These are phyloP conservation scores for Aspergillus saccharolyticus DNA, from an alignment of 495 filamentous ascomycete genomes.

Conservation along the genomic window DNA sequence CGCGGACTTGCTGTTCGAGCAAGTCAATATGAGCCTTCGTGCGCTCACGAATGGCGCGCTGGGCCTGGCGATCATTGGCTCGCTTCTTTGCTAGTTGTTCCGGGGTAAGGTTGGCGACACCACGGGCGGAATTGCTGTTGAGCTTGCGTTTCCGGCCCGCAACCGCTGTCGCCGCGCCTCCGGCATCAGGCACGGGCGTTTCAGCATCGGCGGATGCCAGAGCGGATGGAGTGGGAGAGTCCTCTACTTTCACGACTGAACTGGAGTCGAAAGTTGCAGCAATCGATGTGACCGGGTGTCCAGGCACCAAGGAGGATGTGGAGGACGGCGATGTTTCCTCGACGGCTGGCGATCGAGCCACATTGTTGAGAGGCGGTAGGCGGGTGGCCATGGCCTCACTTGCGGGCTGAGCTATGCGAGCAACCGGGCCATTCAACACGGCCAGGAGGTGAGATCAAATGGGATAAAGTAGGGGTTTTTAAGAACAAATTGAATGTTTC, in stretches of 20 bases:
- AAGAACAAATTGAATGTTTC: slow-evolving; percentile 5
- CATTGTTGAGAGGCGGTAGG: slow-evolving; percentile 27
- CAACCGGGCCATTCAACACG: slow-evolving; percentile 29
- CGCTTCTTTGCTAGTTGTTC: slow-evolving; percentile 72
- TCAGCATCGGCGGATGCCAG: slow-evolving; percentile 28
- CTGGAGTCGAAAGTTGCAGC: slow-evolving; percentile 14
- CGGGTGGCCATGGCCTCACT: slow-evolving; percentile 40
- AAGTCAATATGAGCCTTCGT: slow-evolving; percentile 77
- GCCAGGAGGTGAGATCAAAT: slow-evolving; percentile 3
- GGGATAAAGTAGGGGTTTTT: neutral
- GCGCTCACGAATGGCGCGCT: slow-evolving; percentile 76
- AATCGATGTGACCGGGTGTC: slow-evolving; percentile 7
- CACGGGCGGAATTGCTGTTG: slow-evolving; percentile 53
- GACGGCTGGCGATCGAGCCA: slow-evolving; percentile 26
- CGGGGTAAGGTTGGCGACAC: slow-evolving; percentile 68
- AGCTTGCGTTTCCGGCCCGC: slow-evolving; percentile 46
- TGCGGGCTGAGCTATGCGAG: slow-evolving; percentile 20
- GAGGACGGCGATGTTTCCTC: slow-evolving; percentile 10
- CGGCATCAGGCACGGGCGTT: slow-evolving; percentile 17
- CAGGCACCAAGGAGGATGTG: slow-evolving; percentile 5
- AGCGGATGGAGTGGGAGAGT: slow-evolving; percentile 29
- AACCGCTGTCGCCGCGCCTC: slow-evolving; percentile 22
- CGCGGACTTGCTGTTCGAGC: slow-evolving; percentile 65
- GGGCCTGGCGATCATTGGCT: slow-evolving; percentile 84
- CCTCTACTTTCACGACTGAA: slow-evolving; percentile 25